Base-by-base conservation (phyloP, 768 basidiomycete genomes). In the Lepiota subincarnata region DNA sequence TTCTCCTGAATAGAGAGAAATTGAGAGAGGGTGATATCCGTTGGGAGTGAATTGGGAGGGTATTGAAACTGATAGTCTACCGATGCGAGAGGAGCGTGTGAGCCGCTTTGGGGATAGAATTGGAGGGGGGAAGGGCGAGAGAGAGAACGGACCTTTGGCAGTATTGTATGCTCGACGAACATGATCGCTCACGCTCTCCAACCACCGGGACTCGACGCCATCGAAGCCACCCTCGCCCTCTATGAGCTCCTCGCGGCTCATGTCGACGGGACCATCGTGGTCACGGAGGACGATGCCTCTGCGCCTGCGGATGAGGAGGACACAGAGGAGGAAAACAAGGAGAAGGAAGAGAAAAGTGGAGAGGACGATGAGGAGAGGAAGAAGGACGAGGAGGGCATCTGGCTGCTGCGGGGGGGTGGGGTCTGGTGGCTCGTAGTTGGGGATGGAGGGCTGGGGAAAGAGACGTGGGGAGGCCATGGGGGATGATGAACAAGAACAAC, bases 1-100 rank as follows among this genome's bases (percentile, higher is more conserved):
- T 99, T 99, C 72, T 99, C 97, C 67, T 99, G 97, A 54, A 99
- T 99, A 22, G 95, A 94, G 18, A 99, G 84, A 72, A 98, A 98
- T 64, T 99, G 97, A 7, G 96, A 96, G 49, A 99, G 77, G 0
- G 96, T 99, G 70, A 99, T 98, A 68, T 99, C 97, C 48, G 96
- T 95, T 19, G 95, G 92, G 40, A 88, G 77, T n/a, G 97, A 98
- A 66, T 96, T 93, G 28, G 97, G 95, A 4, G 90, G 92, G 69
- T 95, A 95, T 67, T 90, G 87, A 20, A 85, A 57, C 64, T 93
- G 91, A 66, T 84, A 87, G 48, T 90, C 91, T 93, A 66, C 5
- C 37, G 45, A 34, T 44, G 57, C 48, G 51, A 50, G 14, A 56
- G 14, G 40, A 35, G 45, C 24, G 24, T 24, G 24, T 47, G 39